A percentile compares a stretch with the other conserved stretches of the same genome.
Evolutionary conservation across 2,329 filamentous ascomycete genomes (phyloP).

Genomic region (Penicillium sp.): DNA sequence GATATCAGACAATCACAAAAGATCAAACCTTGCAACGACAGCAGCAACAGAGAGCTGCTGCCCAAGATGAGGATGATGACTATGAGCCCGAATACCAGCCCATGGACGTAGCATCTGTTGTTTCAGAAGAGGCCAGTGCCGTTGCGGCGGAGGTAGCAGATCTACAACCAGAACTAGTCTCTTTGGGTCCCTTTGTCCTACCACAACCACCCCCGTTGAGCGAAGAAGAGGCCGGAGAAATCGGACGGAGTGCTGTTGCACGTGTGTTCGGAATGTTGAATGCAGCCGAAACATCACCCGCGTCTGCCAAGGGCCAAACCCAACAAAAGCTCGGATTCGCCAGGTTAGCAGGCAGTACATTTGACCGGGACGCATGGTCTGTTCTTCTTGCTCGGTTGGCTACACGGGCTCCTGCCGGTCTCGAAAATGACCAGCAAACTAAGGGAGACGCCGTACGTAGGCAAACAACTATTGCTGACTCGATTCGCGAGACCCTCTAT

Average conservation of each 20-base stretch:
- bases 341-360: constrained; percentile 77
- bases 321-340: constrained; percentile 71
- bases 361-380: constrained; percentile 87
- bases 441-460: constrained; percentile 30
- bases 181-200: constrained; percentile 75
- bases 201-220: constrained; percentile 74
- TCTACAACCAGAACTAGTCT: constrained; percentile 58
- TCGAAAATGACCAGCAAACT: constrained; percentile 53
- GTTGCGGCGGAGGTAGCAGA: constrained; percentile 74
- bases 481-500: constrained; percentile 78
- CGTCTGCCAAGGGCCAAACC: constrained; percentile 50
- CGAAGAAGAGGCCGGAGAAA: constrained; percentile 67
- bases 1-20: constrained; percentile 40
- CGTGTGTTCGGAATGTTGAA: constrained; percentile 78
- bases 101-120: constrained; percentile 53
- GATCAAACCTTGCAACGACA: constrained; percentile 37
- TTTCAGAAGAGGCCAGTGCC: constrained; percentile 59
- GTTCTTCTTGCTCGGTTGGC: constrained; percentile 83
- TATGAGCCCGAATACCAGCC: constrained; percentile 87
- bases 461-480: constrained; percentile 52
- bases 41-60: constrained; percentile 30
- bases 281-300: constrained; percentile 65
- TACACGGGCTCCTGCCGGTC: constrained; percentile 70
- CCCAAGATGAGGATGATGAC: constrained; percentile 75
- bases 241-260: constrained; percentile 71